These are phyloP conservation scores for Elsinoe arachidis DNA, from an alignment of 2,329 filamentous ascomycete species.

Conservation along the genomic window DNA sequence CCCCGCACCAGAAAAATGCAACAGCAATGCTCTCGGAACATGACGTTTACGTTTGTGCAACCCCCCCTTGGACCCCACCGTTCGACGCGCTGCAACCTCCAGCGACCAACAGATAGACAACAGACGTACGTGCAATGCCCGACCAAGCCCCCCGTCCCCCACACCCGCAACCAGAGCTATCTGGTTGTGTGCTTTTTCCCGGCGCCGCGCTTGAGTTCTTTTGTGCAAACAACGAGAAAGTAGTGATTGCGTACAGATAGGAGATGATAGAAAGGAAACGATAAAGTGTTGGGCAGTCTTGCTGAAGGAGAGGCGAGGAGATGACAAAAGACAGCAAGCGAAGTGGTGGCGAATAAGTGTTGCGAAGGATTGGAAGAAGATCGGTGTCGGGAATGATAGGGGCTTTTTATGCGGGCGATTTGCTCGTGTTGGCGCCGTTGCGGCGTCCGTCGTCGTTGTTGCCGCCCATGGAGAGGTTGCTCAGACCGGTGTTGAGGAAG, in stretches of 20 bases:
- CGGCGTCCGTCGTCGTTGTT: conserved; percentile 44
- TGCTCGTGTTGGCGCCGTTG: conserved; percentile 26
- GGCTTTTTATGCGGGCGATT: conserved; percentile 13
- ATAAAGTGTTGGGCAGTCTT: not conserved
- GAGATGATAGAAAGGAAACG: not conserved
- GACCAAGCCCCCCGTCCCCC: not conserved
- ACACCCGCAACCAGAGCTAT: not conserved
- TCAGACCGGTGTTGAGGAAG: conserved; percentile 67
- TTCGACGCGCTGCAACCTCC: too few species aligned
- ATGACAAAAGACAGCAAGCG: too few species aligned
- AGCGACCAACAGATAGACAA: too few species aligned
- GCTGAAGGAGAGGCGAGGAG: too few species aligned
- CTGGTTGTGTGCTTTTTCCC: not conserved
- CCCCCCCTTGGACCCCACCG: too few species aligned
- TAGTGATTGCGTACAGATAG: not conserved
- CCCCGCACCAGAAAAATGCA: not conserved
- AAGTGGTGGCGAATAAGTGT: too few species aligned
- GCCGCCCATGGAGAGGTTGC: conserved; percentile 56
- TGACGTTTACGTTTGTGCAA: not conserved
- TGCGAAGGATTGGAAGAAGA: too few species aligned
- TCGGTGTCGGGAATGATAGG: too few species aligned
- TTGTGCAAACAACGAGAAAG: not conserved
- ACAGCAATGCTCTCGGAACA: not conserved
- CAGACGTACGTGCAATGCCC: too few species aligned
- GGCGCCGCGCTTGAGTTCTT: not conserved